Evolutionary conservation across 257 asterid genomes (phyloP), one percentile per base, ranked within the genome.

Genomic region (Nicotiana noctiflora): DNA sequence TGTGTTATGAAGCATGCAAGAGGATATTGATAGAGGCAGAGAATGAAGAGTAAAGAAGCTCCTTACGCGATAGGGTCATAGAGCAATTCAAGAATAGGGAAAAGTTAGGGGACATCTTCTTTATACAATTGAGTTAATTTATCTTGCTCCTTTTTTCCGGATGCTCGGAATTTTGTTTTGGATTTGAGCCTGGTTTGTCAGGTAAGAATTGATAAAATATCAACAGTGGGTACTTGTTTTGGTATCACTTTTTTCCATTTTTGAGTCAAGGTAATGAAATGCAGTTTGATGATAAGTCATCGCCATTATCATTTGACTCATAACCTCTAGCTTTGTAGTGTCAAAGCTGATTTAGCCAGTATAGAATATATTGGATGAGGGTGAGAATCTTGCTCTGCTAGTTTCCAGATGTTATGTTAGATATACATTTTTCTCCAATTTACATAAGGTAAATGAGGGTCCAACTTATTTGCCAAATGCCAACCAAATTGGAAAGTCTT

Each of bases 1-100:
- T 93, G 99, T 95, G 99, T 80, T 95, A 95, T 3, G 98, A 95
- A 84, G 98, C 98, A 3, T 92, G 97, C 89, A 92, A 95, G 93
- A 86, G 85, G 85, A 92, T 93, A 83, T 87, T 95, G 89, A 91
- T 95, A 14, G 98, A 95, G 89, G 81, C 85, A 64, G 94, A 90
- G 56, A 86, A 89, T 4, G 97, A 93, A 8, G 93, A 82, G 5
- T 85, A 27, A 86, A 25, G 57, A 37, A 61, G 7, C 12, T 31
- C 57, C 55, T 62, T 59, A 17, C 37, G 75, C 44, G 37, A 46
- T 52, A 21, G n/a, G 77, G 60, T 63, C 60, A 56, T n/a, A 34
- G 14, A 51, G 65, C 57, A 52, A 7, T 65, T 19, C 82, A 64
- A 82, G 68, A 34, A 68, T 56, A 52, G 49, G 66, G 53, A 14